These are phyloP conservation scores for Castanea mollissima DNA, from an alignment of 306 rosid genomes.

Conservation along the genomic window DNA sequence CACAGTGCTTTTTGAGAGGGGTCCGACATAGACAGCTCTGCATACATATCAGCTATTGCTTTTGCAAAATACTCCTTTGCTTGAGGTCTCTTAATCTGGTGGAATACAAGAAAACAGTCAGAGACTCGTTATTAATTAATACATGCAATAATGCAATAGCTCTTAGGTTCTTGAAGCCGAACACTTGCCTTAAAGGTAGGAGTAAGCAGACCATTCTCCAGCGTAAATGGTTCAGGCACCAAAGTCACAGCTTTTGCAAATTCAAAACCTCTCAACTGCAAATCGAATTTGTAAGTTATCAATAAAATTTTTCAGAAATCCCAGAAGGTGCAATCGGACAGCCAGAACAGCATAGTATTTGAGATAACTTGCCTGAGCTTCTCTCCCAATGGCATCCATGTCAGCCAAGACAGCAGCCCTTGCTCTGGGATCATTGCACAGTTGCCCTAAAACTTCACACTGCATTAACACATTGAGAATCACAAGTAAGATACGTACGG, in stretches of 20 bases:
- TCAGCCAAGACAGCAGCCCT: conserved; percentile 84
- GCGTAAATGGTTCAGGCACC: conserved; percentile 68
- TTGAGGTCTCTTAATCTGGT: conserved; percentile 90
- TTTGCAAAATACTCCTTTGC: conserved; percentile 73
- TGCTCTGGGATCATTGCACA: conserved; percentile 81
- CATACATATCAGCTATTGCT: conserved; percentile 74
- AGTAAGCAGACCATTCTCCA: conserved; percentile 90
- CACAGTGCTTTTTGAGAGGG: conserved; percentile 37
- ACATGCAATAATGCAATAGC: background rate
- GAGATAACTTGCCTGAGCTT: conserved; percentile 68
- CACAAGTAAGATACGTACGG: conserved; percentile 1
- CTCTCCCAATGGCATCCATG: conserved; percentile 80
- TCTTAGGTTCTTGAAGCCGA: background rate
- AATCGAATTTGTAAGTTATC: conserved; percentile 17
- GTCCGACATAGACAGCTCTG: conserved; percentile 61
- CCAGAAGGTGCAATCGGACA: background rate
- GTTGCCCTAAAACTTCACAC: conserved; percentile 62
- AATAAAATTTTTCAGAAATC: background rate
- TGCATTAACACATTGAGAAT: conserved; percentile 34
- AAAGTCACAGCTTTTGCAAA: conserved; percentile 75
- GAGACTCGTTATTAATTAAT: background rate
- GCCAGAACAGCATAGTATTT: conserved; percentile 8
- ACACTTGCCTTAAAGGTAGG: conserved; percentile 92
- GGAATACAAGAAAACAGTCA: conserved; percentile 8
- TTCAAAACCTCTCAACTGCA: conserved; percentile 96